A percentile compares a stretch with the other conserved stretches of the same genome.
Conservation (phyloP, 306 rosid species). For the Ormosia semicastrata region DNA sequence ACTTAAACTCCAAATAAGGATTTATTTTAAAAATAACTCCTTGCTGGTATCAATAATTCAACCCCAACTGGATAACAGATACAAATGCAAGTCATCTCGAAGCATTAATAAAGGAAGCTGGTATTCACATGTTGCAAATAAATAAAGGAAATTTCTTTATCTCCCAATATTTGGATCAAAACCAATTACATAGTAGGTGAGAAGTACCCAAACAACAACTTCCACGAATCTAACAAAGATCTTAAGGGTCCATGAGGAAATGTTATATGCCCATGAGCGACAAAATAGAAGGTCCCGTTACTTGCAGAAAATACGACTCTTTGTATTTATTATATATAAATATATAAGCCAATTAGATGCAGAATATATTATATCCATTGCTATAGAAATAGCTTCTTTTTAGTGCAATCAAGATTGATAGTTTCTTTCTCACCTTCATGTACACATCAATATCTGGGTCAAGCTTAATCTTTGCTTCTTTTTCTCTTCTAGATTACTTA, state of each 20-base stretch:
- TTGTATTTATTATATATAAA: constrained; percentile 30
- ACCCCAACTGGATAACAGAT: too few relatives aligned
- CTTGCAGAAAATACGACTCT: constrained; percentile 63
- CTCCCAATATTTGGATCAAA: constrained; percentile 55
- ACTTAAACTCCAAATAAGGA: too few relatives aligned
- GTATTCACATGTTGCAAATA: background rate
- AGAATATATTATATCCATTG: background rate
- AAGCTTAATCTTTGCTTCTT: constrained; percentile 66
- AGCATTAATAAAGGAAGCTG: background rate
- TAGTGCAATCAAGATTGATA: background rate
- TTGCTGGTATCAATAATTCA: too few relatives aligned
- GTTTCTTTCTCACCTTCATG: constrained; percentile 63
- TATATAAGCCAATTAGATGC: background rate
- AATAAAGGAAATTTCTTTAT: constrained; percentile 25
- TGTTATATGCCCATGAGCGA: constrained; percentile 64
- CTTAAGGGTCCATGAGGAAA: constrained; percentile 53
- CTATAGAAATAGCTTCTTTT: background rate
- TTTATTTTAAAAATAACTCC: too few relatives aligned
- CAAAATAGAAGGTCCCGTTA: constrained; percentile 58
- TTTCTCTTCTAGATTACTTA: constrained; percentile 81
- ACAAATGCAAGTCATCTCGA: too few relatives aligned
- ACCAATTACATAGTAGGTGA: constrained; percentile 55
- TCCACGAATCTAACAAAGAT: constrained; percentile 43
- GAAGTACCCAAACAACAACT: constrained; percentile 53
- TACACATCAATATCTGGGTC: constrained; percentile 81